Evolutionary conservation across 768 basidiomycete genomes (phyloP).

Genomic region (Collybia nuda): DNA sequence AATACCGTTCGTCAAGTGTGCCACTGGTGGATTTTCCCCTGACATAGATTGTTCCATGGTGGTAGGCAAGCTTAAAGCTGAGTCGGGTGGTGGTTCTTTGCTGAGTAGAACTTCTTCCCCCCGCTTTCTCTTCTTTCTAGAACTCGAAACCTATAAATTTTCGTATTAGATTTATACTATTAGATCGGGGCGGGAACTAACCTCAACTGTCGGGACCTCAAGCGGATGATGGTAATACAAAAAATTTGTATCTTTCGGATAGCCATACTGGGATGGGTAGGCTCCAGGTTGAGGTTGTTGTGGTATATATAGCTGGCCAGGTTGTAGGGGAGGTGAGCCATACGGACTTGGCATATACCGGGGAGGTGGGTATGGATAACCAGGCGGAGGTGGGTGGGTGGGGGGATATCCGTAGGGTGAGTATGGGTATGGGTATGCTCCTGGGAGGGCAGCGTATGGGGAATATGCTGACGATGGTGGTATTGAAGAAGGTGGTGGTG

Average conservation of each 20-base stretch:
- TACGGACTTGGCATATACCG: constrained; percentile 4
- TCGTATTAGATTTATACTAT: too few species aligned
- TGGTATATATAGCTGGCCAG: background rate
- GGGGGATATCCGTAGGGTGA: constrained; percentile 10
- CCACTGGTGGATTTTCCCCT: too few species aligned
- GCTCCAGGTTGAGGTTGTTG: background rate
- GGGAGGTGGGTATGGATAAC: background rate
- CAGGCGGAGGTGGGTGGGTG: constrained; percentile 4
- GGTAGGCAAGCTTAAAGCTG: too few species aligned
- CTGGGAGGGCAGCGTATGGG: background rate
- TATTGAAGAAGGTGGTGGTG: constrained; percentile 12
- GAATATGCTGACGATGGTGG: background rate
- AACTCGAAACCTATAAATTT: too few species aligned
- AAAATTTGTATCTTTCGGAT: background rate
- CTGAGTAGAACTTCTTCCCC: too few species aligned
- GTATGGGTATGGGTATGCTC: constrained; percentile 14
- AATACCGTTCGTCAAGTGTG: too few species aligned
- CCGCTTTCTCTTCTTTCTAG: too few species aligned
- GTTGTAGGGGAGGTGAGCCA: constrained; percentile 14
- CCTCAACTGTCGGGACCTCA: background rate
- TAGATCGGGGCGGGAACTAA: too few species aligned
- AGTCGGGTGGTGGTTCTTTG: too few species aligned
- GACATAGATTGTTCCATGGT: too few species aligned
- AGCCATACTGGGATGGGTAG: constrained; percentile 3
- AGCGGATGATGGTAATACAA: background rate